Base-by-base conservation (phyloP, 31 red algal genomes). In the Asparagopsis taxiformis region DNA sequence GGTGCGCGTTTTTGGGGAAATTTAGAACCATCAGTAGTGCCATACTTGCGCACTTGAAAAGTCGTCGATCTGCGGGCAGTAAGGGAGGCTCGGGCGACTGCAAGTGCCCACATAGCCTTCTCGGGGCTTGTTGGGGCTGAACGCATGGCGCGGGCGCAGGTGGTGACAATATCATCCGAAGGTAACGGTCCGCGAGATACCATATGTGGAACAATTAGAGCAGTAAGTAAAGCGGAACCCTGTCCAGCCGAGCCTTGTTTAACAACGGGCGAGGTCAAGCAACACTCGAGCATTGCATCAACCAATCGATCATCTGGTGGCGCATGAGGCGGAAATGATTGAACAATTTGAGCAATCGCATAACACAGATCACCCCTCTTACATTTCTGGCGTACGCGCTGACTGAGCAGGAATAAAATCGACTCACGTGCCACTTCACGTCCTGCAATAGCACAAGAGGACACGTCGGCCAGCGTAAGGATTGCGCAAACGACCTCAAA, bases 251-350 rank as follows among this genome's bases (percentile, higher is more conserved):
- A 52, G 16, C 85, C 85, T 49, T 80, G 74, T 46, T 80, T 79
- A 5, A 75, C 51, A 5, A 72, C 43, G 24, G 65, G 39, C 4
- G 75, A 58, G 8, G 74, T 49, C 11, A 89, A 66, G 9, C 63
- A 61, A 36, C 59, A 80, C 16, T 73, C 65, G 25, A 89, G 57
- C 59, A 80, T 44, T 2, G 68, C 48, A 61, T 89, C 85, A 58
- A 89, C 66, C 55, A 80, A 48, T 34, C 75, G 67, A 80, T 79
- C 85, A 58, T 89, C 85, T 38, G 85, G 85, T 30, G 85, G 85
- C 16, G 74, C 85, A 75, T 89, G 75, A n/a, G 44, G 32, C 30
- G 85, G 75, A 59, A 80, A 80, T 28, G 74, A 72, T 44, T 70
- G 68, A 19, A 89, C 61, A 66, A 89, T 89, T 1, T 55, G 23